Evolutionary conservation across 2,329 filamentous ascomycete species (phyloP).

Genomic region (Alternaria metachromatica): DNA sequence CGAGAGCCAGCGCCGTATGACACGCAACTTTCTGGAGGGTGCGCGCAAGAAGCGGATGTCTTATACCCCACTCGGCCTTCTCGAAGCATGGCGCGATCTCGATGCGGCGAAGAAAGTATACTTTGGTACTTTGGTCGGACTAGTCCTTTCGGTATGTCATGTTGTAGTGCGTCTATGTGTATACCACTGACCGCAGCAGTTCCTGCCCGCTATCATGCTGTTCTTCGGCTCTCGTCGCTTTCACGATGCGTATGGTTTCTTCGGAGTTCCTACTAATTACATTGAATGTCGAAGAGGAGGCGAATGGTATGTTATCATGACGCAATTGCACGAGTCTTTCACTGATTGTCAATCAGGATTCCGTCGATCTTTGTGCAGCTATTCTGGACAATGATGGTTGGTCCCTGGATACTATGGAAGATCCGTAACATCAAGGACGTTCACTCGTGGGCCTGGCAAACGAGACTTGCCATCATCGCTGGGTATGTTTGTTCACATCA

Average conservation of each 20-base stretch:
- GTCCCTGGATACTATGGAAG: conserved; percentile 49
- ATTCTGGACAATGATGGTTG: conserved; percentile 46
- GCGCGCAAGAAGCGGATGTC: conserved; percentile 43
- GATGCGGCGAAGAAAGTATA: conserved; percentile 46
- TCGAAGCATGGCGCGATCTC: conserved; percentile 38
- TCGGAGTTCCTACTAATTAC: conserved; percentile 56
- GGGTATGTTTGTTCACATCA: conserved; percentile 30
- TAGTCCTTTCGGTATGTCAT: conserved; percentile 40
- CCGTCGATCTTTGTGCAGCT: conserved; percentile 48
- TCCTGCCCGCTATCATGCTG: conserved; percentile 65
- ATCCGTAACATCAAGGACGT: conserved; percentile 47
- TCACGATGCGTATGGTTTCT: conserved; percentile 63
- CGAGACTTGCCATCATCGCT: conserved; percentile 46
- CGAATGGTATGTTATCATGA: conserved; percentile 63
- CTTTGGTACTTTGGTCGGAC: conserved; percentile 35
- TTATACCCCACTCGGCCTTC: conserved; percentile 38
- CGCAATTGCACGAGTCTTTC: not conserved
- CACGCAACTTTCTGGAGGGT: conserved; percentile 42
- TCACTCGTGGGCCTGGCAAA: conserved; percentile 50
- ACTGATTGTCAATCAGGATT: conserved; percentile 33
- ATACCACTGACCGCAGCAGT: conserved; percentile 49
- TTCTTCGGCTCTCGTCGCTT: conserved; percentile 71
- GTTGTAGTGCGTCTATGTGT: not conserved
- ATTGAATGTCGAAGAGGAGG: conserved; percentile 59
- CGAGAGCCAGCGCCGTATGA: conserved; percentile 44